A percentile compares a stretch with the other conserved stretches of the same genome.
phyloP scores from a whole-genome alignment of 805 yeast species.

The Pichia nanzhaoensis region DNA sequence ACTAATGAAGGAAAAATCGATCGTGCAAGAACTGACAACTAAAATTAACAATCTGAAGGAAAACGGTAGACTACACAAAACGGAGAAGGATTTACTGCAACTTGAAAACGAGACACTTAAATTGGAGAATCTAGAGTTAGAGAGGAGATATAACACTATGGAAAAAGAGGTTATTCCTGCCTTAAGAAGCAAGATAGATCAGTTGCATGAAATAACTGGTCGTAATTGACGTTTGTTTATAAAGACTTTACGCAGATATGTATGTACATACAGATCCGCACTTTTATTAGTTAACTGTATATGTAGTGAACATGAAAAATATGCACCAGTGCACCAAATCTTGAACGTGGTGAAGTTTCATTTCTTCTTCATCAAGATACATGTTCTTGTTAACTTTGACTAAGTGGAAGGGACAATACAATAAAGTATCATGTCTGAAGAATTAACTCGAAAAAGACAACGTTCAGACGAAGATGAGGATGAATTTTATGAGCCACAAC shows the following conservation, averaged over 20 bases:
- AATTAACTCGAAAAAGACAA: constrained; percentile 13
- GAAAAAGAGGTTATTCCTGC: constrained; percentile 40
- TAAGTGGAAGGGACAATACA: too few species aligned
- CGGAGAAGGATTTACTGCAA: constrained; percentile 37
- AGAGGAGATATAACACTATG: constrained; percentile 36
- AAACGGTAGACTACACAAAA: constrained; percentile 14
- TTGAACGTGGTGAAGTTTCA: too few species aligned
- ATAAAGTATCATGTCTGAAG: constrained; percentile 17
- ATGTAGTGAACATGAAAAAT: too few species aligned
- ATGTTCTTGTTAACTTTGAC: too few species aligned
- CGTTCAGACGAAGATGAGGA: constrained; percentile 15
- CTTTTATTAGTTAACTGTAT: too few species aligned
- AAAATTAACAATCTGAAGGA: constrained; percentile 5
- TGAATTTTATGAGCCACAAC: constrained; percentile 10
- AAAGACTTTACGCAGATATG: too few species aligned
- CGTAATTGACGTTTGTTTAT: too few species aligned
- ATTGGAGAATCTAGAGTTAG: constrained; percentile 34
- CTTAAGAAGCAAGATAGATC: constrained; percentile 36
- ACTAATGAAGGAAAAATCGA: constrained; percentile 35
- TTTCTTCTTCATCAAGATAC: too few species aligned
- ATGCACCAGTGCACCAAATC: too few species aligned
- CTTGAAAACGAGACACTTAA: constrained; percentile 33
- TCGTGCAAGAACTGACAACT: not conserved
- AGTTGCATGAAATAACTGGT: constrained; percentile 18
- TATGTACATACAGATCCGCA: too few species aligned